Evolutionary conservation across 352 stramenopile species (phyloP).

Genomic region (Halophytophthora polymorphica): DNA sequence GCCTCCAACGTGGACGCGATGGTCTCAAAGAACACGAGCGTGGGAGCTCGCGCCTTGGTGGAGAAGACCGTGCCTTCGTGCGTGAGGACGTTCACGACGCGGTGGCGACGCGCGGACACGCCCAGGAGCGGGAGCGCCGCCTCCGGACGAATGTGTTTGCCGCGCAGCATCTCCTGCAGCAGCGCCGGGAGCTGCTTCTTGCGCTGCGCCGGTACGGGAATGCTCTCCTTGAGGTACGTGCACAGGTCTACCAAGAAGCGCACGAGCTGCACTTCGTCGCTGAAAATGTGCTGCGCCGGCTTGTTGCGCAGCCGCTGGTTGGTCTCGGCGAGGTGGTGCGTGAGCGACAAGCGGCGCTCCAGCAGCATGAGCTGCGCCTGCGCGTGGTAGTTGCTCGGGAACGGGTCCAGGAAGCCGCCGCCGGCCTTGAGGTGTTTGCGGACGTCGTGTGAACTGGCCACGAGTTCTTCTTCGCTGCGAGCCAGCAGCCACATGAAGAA

Average conservation of each 20-base stretch:
- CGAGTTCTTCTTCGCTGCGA: slow-evolving; percentile 46
- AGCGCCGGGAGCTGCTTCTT: slow-evolving; percentile 43
- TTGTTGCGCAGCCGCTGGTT: slow-evolving; percentile 40
- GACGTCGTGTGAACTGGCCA: slow-evolving; percentile 32
- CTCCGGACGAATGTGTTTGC: slow-evolving; percentile 45
- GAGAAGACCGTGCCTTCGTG: slow-evolving; percentile 72
- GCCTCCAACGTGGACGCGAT: slow-evolving; percentile 25
- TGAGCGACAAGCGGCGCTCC: slow-evolving; percentile 30
- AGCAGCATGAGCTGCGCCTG: slow-evolving; percentile 41
- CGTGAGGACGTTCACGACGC: slow-evolving; percentile 48
- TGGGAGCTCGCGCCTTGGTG: slow-evolving; percentile 62
- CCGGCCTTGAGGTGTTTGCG: slow-evolving; percentile 23
- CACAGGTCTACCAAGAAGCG: slow-evolving; percentile 59
- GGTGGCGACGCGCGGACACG: slow-evolving; percentile 23
- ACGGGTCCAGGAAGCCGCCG: slow-evolving; percentile 53
- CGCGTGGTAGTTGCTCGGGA: slow-evolving; percentile 35
- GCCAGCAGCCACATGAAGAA: slow-evolving; percentile 60
- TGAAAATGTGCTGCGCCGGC: slow-evolving; percentile 48
- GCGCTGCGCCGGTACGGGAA: slow-evolving; percentile 37
- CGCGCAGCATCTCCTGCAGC: slow-evolving; percentile 39
- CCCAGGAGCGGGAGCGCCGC: slow-evolving; percentile 43
- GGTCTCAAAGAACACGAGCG: slow-evolving; percentile 65
- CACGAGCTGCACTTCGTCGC: slow-evolving; percentile 55
- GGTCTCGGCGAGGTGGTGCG: slow-evolving; percentile 36
- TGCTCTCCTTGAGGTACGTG: slow-evolving; percentile 63